Conservation (phyloP, 352 stramenopile species). For the Pelagophyceae sp. region DNA sequence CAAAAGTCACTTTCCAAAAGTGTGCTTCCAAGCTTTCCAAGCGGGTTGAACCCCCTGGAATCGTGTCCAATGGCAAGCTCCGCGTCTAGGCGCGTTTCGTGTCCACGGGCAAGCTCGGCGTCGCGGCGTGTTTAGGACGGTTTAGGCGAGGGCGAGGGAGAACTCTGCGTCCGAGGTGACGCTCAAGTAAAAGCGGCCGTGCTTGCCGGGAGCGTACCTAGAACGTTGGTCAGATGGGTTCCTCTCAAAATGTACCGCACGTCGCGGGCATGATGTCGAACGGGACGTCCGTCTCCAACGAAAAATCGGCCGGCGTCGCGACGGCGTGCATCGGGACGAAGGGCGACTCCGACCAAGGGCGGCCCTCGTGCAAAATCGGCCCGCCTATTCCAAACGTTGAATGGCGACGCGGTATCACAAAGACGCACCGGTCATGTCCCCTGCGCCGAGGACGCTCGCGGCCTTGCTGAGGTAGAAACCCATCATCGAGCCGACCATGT, state of each 20-base stretch:
- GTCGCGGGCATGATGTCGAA: constrained; percentile 77
- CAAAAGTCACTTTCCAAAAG: no score
- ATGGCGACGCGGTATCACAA: no score
- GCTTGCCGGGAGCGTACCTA: constrained; percentile 59
- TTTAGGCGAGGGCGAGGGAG: constrained; percentile 43
- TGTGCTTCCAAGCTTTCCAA: no score
- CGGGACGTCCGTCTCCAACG: constrained; percentile 47
- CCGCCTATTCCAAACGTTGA: not conserved
- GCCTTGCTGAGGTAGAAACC: constrained; percentile 66
- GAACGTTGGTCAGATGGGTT: no score
- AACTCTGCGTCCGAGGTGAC: constrained; percentile 71
- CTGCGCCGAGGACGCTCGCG: constrained; percentile 32
- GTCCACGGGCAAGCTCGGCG: no score
- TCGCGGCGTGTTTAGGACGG: no score
- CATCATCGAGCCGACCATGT: constrained; percentile 73
- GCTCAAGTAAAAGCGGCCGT: constrained; percentile 65
- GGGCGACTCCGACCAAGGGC: constrained; percentile 63
- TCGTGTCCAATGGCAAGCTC: no score
- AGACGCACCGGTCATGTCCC: constrained; percentile 38
- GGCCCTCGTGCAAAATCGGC: constrained; percentile 55
- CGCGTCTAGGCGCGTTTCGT: no score
- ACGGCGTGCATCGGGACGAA: constrained; percentile 66
- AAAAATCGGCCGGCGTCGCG: constrained; percentile 56
- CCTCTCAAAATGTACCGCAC: no score
- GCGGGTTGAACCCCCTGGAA: no score